Base-by-base conservation (phyloP, 441 rosid species). In the Viola pubescens region DNA sequence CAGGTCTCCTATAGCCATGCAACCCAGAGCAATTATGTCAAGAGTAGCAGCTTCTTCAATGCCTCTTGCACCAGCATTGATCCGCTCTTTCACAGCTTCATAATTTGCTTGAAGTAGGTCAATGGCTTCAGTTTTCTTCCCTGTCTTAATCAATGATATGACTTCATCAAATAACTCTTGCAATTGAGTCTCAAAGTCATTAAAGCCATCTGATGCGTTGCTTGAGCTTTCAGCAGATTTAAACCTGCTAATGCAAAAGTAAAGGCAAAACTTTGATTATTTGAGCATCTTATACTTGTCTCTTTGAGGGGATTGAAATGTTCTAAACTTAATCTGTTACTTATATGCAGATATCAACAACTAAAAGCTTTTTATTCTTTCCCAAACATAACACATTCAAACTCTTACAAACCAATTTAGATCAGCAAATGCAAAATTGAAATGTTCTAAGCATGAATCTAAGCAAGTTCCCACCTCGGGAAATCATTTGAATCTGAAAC, bases 91-190 rank as follows among this genome's bases (percentile, higher is more conserved):
- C 62, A 82, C 91, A 61, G 81, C 76, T 73, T 80, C 77, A 54
- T 85, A 82, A 77, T 86, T 88, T 37, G 98, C 98, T 74, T 77
- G 81, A 66, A 91, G 94, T 52, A 91, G 73, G 66, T 79, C 85
- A 59, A 74, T 3, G 6, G 95, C 95, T 54, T 86, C 95, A 67
- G 70, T 68, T 66, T 64, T 77, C 13, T 81, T 81, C 46, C 91
- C 96, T 54, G 6, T 58, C 59, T 64, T 75, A 46, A 87, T 71
- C 92, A 88, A 66, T 19, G 51, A 47, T 72, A 79, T 91, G 71
- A 91, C 82, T 78, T 86, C 85, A 56, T 83, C 77, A 65, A 84
- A 83, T 61, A 91, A 70, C 57, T 67, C 87, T 73, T 87, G 89
- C 69, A 91, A 70, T 56, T 87, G 88, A 69, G 74, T 68, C 82